These are phyloP conservation scores for Aspergillus sp. DNA, from an alignment of 2,329 filamentous ascomycete species.

Conservation along the genomic window DNA sequence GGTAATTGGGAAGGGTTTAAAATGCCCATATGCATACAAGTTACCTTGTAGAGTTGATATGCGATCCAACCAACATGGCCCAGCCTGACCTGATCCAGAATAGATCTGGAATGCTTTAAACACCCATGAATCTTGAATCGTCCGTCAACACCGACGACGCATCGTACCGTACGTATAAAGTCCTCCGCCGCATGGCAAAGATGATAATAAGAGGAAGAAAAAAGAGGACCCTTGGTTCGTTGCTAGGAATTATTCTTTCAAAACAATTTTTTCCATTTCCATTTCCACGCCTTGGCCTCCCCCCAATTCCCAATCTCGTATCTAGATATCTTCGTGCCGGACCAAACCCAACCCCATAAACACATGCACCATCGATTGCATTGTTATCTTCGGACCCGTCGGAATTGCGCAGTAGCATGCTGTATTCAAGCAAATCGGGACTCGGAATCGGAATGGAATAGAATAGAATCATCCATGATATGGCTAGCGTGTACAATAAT, in stretches of 20 bases:
- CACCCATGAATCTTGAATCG: no score
- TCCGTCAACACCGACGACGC: background rate
- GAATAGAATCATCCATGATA: conserved; percentile 11
- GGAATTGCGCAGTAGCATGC: background rate
- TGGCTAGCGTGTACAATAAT: background rate
- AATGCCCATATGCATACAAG: no score
- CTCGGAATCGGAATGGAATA: conserved; percentile 23
- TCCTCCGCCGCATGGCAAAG: no score
- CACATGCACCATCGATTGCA: background rate
- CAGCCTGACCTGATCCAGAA: no score
- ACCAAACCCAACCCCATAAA: background rate
- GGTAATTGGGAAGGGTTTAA: no score
- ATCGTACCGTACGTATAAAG: background rate
- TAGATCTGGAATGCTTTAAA: no score
- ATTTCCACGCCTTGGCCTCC: background rate
- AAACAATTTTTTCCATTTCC: background rate
- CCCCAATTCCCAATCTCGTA: background rate
- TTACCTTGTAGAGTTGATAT: no score
- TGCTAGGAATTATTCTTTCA: background rate
- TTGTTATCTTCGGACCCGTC: conserved; percentile 28
- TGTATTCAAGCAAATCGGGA: background rate
- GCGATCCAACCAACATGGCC: no score
- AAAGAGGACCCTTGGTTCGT: background rate
- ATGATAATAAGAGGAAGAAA: background rate
- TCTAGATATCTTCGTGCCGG: background rate